Conservation (phyloP, 768 basidiomycete species). For the Trichaptum fuscoviolaceum region DNA sequence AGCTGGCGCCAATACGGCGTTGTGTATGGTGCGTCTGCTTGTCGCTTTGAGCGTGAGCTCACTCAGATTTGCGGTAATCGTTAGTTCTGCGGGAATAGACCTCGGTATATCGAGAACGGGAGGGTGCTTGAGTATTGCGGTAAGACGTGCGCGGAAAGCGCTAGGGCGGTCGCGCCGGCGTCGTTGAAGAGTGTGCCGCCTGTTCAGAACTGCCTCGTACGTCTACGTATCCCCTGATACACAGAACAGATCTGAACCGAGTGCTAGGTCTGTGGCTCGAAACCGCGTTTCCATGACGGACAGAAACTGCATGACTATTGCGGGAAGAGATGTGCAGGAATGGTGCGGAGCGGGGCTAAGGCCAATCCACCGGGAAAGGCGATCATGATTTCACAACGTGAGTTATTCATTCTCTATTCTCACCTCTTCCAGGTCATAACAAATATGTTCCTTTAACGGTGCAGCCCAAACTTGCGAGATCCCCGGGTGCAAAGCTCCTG, state of each 20-base stretch:
- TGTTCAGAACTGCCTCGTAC: not conserved
- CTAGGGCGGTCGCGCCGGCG: not conserved
- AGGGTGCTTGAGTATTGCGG: not conserved
- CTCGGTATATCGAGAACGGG: not conserved
- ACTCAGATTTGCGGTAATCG: no score
- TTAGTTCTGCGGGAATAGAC: not conserved
- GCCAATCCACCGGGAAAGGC: not conserved
- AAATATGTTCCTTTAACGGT: no score
- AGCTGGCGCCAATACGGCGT: not conserved
- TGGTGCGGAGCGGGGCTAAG: not conserved
- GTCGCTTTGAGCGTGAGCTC: not conserved
- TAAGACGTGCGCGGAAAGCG: not conserved
- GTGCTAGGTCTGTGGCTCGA: not conserved
- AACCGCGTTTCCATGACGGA: not conserved
- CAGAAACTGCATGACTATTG: not conserved
- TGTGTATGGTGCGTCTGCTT: not conserved
- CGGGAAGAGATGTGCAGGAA: not conserved
- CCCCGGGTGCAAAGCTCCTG: conserved; percentile 44
- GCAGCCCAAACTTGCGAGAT: conserved; percentile 34
- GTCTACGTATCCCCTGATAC: not conserved
- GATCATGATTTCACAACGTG: not conserved
- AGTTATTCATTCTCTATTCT: not conserved
- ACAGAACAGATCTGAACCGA: not conserved
- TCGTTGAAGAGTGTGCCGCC: not conserved
- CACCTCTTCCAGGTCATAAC: not conserved